These are phyloP conservation scores for Colletotrichum siamense DNA, from an alignment of 2,329 filamentous ascomycete genomes.

Conservation along the genomic window DNA sequence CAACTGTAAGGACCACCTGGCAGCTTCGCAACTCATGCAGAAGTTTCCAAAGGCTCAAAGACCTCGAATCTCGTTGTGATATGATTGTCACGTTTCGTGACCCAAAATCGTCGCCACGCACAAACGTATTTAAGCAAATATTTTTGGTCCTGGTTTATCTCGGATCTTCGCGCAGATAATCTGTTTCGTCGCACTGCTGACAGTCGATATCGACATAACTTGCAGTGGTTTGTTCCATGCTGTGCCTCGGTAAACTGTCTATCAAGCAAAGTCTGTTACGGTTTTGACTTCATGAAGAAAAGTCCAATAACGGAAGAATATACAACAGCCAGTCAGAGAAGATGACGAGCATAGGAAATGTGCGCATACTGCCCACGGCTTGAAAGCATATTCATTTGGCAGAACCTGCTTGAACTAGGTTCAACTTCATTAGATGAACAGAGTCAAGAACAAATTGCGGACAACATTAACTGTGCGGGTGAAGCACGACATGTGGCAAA, in stretches of 20 bases:
- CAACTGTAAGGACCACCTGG: neutral
- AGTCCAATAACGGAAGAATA: neutral
- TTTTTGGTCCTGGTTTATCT: neutral
- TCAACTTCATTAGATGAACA: accelerated
- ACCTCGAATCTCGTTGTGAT: neutral
- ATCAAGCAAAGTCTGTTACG: accelerated
- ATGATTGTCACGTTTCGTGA: accelerated
- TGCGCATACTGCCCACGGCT: accelerated
- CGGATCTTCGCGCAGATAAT: neutral
- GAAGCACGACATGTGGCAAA: neutral
- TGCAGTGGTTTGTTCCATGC: neutral
- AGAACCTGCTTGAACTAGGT: neutral
- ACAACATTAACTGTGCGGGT: neutral
- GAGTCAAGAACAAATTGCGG: neutral
- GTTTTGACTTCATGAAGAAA: neutral
- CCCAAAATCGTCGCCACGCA: neutral
- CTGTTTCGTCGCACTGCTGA: neutral
- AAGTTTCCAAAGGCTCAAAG: neutral
- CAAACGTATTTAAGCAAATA: neutral
- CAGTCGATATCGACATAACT: neutral
- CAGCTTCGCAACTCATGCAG: neutral
- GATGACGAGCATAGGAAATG: accelerated
- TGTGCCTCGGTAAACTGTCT: neutral
- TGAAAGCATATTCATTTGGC: neutral
- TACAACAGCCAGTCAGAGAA: neutral